Conservation (phyloP, 495 filamentous ascomycete genomes). For the Immersiella caudata region DNA sequence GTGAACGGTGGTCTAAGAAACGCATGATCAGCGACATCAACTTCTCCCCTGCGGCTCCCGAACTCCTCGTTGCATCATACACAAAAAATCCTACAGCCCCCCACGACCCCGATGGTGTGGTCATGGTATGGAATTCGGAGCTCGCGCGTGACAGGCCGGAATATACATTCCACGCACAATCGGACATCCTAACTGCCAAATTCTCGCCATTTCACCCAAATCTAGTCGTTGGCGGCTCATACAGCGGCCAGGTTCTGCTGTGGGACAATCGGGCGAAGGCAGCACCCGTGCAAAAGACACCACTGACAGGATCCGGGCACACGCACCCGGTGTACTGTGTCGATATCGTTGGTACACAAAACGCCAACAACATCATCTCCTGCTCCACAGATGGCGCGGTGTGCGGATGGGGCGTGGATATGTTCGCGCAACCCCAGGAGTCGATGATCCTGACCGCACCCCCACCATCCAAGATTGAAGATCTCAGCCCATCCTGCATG, state of each 20-base stretch:
- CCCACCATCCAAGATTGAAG: conserved; percentile 87
- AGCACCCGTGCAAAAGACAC: conserved; percentile 91
- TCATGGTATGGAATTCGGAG: conserved; percentile 97
- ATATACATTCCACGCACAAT: conserved; percentile 94
- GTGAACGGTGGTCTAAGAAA: conserved; percentile 95
- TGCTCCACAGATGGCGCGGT: conserved; percentile 95
- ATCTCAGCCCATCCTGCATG: conserved; percentile 94
- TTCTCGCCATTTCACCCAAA: conserved; percentile 98
- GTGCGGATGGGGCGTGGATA: conserved; percentile 95
- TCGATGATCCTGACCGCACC: conserved; percentile 82
- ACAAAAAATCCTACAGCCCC: conserved; percentile 95
- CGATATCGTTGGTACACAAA: conserved; percentile 95
- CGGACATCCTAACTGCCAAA: conserved; percentile 91
- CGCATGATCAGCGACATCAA: conserved; percentile 91
- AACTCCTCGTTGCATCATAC: conserved; percentile 90
- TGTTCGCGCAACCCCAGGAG: conserved; percentile 95
- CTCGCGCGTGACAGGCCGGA: conserved; percentile 83
- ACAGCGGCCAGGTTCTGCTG: conserved; percentile 95
- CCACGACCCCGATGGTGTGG: conserved; percentile 90
- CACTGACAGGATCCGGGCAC: conserved; percentile 87
- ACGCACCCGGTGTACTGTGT: conserved; percentile 96
- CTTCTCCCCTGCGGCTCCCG: conserved; percentile 93
- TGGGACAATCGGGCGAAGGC: conserved; percentile 94
- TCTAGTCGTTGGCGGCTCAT: conserved; percentile 90
- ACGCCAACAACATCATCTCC: conserved; percentile 97